These are phyloP conservation scores for Psidium guajava DNA, from an alignment of 345 rosid genomes.

Conservation along the genomic window DNA sequence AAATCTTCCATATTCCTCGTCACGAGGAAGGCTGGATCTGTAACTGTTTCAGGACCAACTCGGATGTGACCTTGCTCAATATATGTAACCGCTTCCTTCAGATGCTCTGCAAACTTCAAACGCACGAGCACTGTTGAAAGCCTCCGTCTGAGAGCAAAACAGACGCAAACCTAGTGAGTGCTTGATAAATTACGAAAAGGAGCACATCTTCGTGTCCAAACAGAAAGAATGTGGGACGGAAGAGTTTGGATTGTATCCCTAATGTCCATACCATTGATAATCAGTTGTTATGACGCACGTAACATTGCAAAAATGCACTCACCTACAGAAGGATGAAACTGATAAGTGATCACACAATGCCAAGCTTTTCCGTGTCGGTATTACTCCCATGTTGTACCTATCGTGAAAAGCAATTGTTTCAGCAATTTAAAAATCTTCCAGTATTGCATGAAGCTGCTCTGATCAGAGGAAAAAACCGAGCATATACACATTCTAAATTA, in stretches of 20 bases:
- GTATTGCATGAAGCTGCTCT: background rate
- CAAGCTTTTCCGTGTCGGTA: constrained; percentile 82
- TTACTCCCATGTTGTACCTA: constrained; percentile 93
- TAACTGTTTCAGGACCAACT: constrained; percentile 82
- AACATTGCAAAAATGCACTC: background rate
- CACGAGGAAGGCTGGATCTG: constrained; percentile 83
- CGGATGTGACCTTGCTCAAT: constrained; percentile 91
- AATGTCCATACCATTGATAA: background rate
- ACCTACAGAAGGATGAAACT: constrained; percentile 83
- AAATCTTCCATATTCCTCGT: constrained; percentile 93
- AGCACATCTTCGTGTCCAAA: background rate
- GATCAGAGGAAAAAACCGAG: background rate
- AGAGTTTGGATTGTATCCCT: background rate
- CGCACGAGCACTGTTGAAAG: constrained; percentile 55
- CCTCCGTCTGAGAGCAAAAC: constrained; percentile 49
- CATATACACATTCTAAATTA: background rate
- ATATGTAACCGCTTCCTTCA: constrained; percentile 81
- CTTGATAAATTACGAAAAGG: background rate
- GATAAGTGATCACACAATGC: constrained; percentile 63
- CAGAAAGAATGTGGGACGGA: background rate
- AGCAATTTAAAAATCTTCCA: background rate
- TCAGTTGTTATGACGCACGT: background rate
- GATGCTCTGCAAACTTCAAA: constrained; percentile 73
- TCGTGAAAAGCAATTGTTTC: constrained; percentile 3
- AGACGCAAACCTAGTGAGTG: background rate